Evolutionary conservation across 2,329 filamentous ascomycete species (phyloP).

Genomic region (Cladophialophora carrionii): DNA sequence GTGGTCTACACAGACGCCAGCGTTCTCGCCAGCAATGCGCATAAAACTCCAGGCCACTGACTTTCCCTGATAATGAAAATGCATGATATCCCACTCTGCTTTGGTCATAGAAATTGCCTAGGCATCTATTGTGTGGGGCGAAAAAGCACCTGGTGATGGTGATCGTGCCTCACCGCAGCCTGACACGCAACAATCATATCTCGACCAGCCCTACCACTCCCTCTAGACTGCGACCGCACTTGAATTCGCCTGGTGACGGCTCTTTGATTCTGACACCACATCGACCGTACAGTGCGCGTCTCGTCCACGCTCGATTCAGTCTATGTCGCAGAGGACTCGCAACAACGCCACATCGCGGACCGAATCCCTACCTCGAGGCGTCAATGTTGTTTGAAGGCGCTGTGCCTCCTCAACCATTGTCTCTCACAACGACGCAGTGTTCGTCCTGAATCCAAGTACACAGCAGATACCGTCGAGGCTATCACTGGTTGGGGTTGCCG

Average conservation of each 20-base stretch:
- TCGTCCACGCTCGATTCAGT: neutral
- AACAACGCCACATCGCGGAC: conserved; percentile 1
- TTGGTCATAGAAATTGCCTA: neutral
- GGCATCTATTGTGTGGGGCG: conserved; percentile 6
- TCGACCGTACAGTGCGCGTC: neutral
- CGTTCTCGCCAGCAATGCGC: neutral
- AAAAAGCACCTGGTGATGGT: neutral
- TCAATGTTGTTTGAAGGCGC: neutral
- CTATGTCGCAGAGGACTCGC: neutral
- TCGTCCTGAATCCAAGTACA: neutral
- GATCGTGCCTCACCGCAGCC: conserved; percentile 3
- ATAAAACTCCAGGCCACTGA: neutral
- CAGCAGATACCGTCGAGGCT: neutral
- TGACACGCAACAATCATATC: conserved; percentile 5
- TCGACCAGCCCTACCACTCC: conserved; percentile 2
- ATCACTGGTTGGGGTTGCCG: neutral
- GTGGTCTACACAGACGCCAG: neutral
- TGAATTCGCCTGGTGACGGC: neutral
- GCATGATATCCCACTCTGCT: neutral
- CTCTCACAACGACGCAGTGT: neutral
- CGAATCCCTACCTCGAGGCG: neutral
- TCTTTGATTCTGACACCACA: neutral
- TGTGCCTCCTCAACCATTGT: neutral
- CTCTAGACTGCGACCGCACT: neutral
- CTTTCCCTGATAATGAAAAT: neutral